Evolutionary conservation across 192 early-diverging fungal species (phyloP).

Genomic region (Thamnidium elegans): DNA sequence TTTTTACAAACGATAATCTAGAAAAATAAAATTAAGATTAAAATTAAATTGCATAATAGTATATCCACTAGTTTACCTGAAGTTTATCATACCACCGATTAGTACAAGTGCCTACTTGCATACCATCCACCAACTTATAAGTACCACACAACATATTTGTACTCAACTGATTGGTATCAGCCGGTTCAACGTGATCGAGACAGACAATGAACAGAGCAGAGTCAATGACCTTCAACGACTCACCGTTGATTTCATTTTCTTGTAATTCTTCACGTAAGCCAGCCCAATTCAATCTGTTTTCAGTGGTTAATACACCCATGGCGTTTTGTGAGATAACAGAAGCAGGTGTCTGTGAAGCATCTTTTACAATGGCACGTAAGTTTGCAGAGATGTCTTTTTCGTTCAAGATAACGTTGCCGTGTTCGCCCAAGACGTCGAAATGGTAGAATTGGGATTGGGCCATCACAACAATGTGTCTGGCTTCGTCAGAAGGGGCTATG

Average conservation of each 20-base stretch:
- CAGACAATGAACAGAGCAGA: conserved; percentile 70
- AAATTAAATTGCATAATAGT: not conserved
- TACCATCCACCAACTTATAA: conserved; percentile 40
- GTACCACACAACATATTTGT: conserved; percentile 50
- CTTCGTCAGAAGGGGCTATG: conserved; percentile 18
- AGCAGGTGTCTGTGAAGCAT: conserved; percentile 39
- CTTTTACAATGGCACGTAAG: conserved; percentile 53
- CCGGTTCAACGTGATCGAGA: conserved; percentile 64
- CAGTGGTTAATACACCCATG: conserved; percentile 64
- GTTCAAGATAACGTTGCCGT: conserved; percentile 45
- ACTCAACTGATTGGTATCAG: conserved; percentile 32
- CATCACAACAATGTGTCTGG: conserved; percentile 64
- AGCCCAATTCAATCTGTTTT: conserved; percentile 77
- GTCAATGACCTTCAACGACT: conserved; percentile 63
- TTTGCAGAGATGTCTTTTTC: conserved; percentile 68
- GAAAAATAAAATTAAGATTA: not conserved
- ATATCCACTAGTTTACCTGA: conserved; percentile 25
- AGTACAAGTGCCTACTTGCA: conserved; percentile 47
- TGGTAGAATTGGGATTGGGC: conserved; percentile 74
- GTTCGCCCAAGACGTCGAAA: conserved; percentile 64
- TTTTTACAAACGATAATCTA: conserved; percentile 68
- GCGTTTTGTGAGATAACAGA: conserved; percentile 40
- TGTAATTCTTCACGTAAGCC: conserved; percentile 52
- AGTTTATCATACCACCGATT: conserved; percentile 91
- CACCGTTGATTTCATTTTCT: conserved; percentile 46